phyloP scores from a whole-genome alignment of 75 land plant genomes.

The Cunninghamia lanceolata region DNA sequence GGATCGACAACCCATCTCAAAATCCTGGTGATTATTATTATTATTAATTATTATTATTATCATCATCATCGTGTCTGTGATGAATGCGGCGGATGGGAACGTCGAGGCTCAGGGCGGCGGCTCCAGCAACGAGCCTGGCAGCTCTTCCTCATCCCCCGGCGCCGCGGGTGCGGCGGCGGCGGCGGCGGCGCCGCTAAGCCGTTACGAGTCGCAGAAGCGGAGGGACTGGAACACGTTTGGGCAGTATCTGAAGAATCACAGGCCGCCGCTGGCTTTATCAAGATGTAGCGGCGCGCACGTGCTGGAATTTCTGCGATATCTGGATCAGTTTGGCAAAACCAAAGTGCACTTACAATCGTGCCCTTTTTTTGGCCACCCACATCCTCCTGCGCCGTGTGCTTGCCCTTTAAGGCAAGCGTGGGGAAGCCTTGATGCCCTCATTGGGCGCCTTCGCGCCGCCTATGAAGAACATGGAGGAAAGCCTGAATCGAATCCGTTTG shows the following conservation, averaged over 20 bases:
- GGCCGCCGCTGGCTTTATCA: constrained; percentile 63
- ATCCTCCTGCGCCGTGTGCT: constrained; percentile 66
- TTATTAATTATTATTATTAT: neutral
- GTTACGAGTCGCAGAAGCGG: constrained; percentile 63
- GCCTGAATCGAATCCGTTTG: constrained; percentile 74
- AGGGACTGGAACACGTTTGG: constrained; percentile 75
- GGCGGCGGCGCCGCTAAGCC: constrained; percentile 20
- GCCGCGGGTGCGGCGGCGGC: neutral
- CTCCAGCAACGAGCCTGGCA: neutral
- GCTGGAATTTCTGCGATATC: constrained; percentile 65
- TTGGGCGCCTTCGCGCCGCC: constrained; percentile 73
- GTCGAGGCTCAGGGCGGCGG: neutral
- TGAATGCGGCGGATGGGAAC: neutral
- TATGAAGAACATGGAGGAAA: constrained; percentile 73
- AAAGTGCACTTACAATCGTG: constrained; percentile 54
- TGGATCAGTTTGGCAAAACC: constrained; percentile 75
- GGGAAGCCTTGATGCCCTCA: constrained; percentile 79
- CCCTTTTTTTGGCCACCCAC: constrained; percentile 72
- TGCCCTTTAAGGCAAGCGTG: constrained; percentile 76
- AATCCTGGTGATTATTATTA: neutral
- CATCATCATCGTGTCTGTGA: neutral
- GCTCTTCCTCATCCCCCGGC: neutral
- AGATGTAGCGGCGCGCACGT: constrained; percentile 75
- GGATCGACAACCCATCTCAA: no score
- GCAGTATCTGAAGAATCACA: constrained; percentile 72